A percentile compares a stretch with the other conserved stretches of the same genome.
phyloP scores from a whole-genome alignment of 139 green algal species.

The Asterochloris erici region DNA sequence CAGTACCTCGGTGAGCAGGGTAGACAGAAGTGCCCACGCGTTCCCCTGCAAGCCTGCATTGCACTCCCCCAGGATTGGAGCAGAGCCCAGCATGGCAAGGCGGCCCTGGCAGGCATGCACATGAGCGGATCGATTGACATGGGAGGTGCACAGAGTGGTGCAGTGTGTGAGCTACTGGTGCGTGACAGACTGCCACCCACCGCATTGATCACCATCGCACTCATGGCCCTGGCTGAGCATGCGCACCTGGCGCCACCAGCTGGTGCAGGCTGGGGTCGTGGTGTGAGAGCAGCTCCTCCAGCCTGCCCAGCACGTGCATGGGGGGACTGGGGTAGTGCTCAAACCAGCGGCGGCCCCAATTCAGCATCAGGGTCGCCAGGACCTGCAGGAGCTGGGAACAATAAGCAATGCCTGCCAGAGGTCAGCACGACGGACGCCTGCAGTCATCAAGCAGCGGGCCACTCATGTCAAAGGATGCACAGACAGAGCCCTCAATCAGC shows the following conservation, averaged over 20 bases:
- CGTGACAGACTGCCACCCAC: no score
- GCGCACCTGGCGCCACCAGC: slow-evolving; percentile 2
- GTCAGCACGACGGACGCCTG: background rate
- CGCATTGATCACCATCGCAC: no score
- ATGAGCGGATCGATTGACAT: no score
- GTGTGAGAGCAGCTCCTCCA: slow-evolving; percentile 8
- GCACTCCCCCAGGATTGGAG: no score
- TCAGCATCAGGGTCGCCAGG: slow-evolving; percentile 51
- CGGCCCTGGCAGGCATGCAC: no score
- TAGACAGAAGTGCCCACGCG: slow-evolving; percentile 42
- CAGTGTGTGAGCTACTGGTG: no score
- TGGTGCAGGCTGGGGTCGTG: slow-evolving; percentile 9
- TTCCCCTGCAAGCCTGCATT: slow-evolving; percentile 1
- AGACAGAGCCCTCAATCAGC: no score
- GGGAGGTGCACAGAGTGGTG: no score
- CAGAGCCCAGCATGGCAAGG: no score
- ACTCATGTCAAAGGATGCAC: no score
- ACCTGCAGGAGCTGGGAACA: slow-evolving; percentile 16
- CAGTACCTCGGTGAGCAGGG: slow-evolving; percentile 45
- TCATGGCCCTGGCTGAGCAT: no score
- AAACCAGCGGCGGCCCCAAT: slow-evolving; percentile 59
- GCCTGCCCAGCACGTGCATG: slow-evolving; percentile 36
- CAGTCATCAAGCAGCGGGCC: no score
- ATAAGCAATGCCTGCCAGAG: background rate
- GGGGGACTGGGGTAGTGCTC: slow-evolving; percentile 60